These are phyloP conservation scores for Wallacemonas rigidus DNA, from an alignment of 208 protist species.

Conservation along the genomic window DNA sequence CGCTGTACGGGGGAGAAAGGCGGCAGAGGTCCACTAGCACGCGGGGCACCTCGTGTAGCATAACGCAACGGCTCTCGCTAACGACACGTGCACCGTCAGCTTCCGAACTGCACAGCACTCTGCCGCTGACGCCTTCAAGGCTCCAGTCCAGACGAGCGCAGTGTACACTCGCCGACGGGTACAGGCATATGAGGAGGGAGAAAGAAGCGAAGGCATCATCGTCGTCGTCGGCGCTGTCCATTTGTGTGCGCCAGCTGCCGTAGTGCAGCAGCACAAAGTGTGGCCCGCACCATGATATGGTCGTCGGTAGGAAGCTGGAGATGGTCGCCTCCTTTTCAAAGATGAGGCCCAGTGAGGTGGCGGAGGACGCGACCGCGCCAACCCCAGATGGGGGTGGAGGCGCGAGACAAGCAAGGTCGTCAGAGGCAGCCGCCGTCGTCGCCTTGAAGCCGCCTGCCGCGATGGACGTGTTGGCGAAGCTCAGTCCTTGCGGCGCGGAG, in stretches of 20 bases:
- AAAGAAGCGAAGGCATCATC: constrained; percentile 23
- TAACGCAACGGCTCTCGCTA: constrained; percentile 25
- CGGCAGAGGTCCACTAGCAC: constrained; percentile 26
- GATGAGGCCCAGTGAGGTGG: not conserved
- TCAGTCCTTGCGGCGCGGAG: not conserved
- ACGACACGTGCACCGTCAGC: constrained; percentile 37
- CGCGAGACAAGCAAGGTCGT: too few relatives aligned
- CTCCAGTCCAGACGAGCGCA: constrained; percentile 48
- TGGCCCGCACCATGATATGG: constrained; percentile 40
- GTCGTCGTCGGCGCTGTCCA: constrained; percentile 20
- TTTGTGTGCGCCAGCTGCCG: constrained; percentile 1
- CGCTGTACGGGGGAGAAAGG: constrained; percentile 29
- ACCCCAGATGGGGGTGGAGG: not conserved
- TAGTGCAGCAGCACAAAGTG: constrained; percentile 40
- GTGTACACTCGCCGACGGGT: constrained; percentile 22
- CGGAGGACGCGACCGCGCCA: constrained; percentile 7
- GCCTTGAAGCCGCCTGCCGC: not conserved
- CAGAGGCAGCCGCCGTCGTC: too few relatives aligned
- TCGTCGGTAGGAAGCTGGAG: not conserved
- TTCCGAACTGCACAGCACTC: constrained; percentile 25
- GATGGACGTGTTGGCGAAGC: constrained; percentile 8
- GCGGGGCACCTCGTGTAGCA: constrained; percentile 30
- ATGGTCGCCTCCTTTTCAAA: not conserved
- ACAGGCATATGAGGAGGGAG: constrained; percentile 35
- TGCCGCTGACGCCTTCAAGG: constrained; percentile 33